Conservation (phyloP, 2,329 filamentous ascomycete genomes). For the Talaromyces sp. region DNA sequence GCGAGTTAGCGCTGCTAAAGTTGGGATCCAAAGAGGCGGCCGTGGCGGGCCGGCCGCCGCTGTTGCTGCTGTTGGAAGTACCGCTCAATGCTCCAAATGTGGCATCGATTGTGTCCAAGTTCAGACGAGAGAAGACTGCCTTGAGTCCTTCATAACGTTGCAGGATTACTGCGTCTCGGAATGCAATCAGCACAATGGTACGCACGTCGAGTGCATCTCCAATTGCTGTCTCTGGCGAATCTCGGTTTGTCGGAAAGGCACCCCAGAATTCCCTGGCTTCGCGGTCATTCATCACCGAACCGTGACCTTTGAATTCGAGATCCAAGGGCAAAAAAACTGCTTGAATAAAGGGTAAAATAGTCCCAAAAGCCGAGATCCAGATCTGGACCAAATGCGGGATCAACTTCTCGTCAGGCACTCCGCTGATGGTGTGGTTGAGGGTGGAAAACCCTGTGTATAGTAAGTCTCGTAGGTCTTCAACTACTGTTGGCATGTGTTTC, state of each 20-base stretch:
- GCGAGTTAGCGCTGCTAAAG: constrained; percentile 72
- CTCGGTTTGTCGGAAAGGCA: constrained; percentile 50
- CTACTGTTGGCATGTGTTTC: constrained; percentile 51
- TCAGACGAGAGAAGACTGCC: constrained; percentile 81
- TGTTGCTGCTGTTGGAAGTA: constrained; percentile 37
- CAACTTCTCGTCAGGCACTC: constrained; percentile 77
- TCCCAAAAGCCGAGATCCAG: constrained; percentile 90
- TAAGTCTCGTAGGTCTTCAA: constrained; percentile 59
- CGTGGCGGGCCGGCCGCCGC: constrained; percentile 60
- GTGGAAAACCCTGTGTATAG: constrained; percentile 71
- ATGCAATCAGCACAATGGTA: constrained; percentile 79
- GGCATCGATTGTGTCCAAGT: constrained; percentile 68
- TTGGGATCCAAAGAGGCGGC: constrained; percentile 69
- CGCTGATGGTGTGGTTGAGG: constrained; percentile 74
- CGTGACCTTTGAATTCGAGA: constrained; percentile 82
- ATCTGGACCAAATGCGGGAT: constrained; percentile 86
- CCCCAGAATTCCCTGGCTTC: constrained; percentile 91
- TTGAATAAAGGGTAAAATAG: constrained; percentile 86
- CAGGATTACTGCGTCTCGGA: constrained; percentile 81
- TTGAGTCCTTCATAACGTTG: constrained; percentile 85
- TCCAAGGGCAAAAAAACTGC: constrained; percentile 91
- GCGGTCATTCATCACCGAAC: constrained; percentile 67
- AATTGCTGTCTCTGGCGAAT: constrained; percentile 34
- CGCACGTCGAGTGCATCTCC: constrained; percentile 71
- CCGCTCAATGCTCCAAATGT: constrained; percentile 38